A percentile compares a stretch with the other conserved stretches of the same genome.
Conservation (phyloP, 1,284 basidiomycete species). For the Ustilago shanxiensis region DNA sequence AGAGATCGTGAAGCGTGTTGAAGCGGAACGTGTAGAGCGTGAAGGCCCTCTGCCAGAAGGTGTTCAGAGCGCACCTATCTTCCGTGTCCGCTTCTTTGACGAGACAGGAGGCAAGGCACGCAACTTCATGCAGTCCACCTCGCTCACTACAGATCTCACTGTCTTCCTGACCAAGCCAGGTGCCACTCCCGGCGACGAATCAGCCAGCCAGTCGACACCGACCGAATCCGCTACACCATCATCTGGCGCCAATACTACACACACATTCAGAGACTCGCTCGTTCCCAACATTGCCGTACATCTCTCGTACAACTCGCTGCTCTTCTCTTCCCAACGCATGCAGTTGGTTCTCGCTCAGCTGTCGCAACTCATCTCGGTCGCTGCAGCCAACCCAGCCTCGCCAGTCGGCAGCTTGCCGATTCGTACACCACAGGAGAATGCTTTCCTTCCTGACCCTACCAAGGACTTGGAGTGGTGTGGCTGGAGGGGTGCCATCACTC, state of each 20-base stretch:
- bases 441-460: constrained; percentile 84
- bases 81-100: constrained; percentile 96
- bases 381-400: constrained; percentile 74
- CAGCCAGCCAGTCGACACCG: constrained; percentile 4
- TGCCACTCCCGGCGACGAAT: constrained; percentile 49
- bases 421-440: constrained; percentile 76
- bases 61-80: constrained; percentile 74
- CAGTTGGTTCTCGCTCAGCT: constrained; percentile 87
- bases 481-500: constrained; percentile 94
- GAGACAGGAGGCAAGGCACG: constrained; percentile 78
- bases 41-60: constrained; percentile 52
- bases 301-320: constrained; percentile 91
- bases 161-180: constrained; percentile 74
- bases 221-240: constrained; percentile 21
- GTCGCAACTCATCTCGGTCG: constrained; percentile 79
- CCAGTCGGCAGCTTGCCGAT: constrained; percentile 64
- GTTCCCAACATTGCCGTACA: constrained; percentile 78
- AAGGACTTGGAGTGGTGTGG: constrained; percentile 96
- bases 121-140: constrained; percentile 71
- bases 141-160: constrained; percentile 90
- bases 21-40: constrained; percentile 53
- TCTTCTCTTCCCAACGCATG: constrained; percentile 87
- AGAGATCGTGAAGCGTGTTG: constrained; percentile 76
- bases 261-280: constrained; percentile 72
- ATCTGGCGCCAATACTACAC: constrained; percentile 16